Base-by-base conservation (phyloP, 2,329 filamentous ascomycete species). In the Dendrostoma leiphaemia region DNA sequence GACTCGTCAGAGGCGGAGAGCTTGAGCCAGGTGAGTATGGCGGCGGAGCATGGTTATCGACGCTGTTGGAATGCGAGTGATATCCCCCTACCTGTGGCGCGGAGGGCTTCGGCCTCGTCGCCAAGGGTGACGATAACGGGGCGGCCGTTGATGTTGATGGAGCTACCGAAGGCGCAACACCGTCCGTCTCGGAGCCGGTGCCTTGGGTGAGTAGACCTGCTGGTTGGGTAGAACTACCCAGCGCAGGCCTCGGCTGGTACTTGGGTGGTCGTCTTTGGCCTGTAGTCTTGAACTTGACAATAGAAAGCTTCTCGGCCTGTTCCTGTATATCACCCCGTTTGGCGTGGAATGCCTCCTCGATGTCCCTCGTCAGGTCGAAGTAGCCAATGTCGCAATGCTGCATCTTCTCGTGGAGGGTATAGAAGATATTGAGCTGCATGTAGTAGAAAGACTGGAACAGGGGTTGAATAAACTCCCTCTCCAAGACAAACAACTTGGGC, bases 381-480 rank as follows among this genome's bases (percentile, higher is more conserved):
- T 99, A 99, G 58, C 91, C 91, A 67, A 99, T 99, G 67, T 97
- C 92, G 70, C 95, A 91, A 62, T 82, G 85, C 75, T 99, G 94
- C 94, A 99, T 99, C 74, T 88, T 91, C 73, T 97, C 93, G 70
- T 99, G 94, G 51, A 99, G 80, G 1, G 94, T 99, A 74, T 99
- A 99, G 72, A 97, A 99, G 61, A 99, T 90, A 72, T 99, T 99
- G 61, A 99, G 83, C 73, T 99, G 94, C 94, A 99, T 99, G 78
- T 97, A 99, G 75, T 99, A 99, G 76, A 99, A 99, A 9, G 90
- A 96, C 71, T 97, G 94, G 80, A 99, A 99, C 7, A 99, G 83
- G 3, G 94, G 94, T 62, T 90, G 87, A 71, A 99, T 99, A 70
- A 99, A 97, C 71, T 97, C 89, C 60, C 87, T 84, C 71, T 99